These are phyloP conservation scores for Colletotrichum spaethianum DNA, from an alignment of 2,329 filamentous ascomycete genomes.

Conservation along the genomic window DNA sequence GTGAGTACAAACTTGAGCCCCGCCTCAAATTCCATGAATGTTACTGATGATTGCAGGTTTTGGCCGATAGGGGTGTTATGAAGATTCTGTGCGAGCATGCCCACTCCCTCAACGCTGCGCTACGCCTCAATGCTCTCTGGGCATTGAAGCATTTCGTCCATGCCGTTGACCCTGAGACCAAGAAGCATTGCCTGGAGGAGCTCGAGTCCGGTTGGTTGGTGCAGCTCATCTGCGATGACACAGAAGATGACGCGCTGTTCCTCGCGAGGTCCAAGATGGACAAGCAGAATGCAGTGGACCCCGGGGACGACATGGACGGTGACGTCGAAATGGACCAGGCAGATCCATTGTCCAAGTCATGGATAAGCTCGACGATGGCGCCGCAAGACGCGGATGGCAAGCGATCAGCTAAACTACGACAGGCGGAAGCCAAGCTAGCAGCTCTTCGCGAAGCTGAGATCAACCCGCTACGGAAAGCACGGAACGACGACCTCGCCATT, in stretches of 20 bases:
- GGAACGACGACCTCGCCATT: conserved; percentile 84
- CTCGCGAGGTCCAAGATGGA: conserved; percentile 53
- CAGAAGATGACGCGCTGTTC: conserved; percentile 66
- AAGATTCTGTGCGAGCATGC: conserved; percentile 87
- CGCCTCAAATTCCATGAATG: neutral
- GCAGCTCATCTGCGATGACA: conserved; percentile 79
- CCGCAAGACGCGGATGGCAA: conserved; percentile 41
- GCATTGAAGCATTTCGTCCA: conserved; percentile 92
- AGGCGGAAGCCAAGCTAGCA: conserved; percentile 65
- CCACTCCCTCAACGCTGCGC: conserved; percentile 81
- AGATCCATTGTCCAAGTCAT: conserved; percentile 56
- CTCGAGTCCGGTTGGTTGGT: conserved; percentile 86
- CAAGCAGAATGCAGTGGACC: conserved; percentile 43
- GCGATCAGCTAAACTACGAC: conserved; percentile 60
- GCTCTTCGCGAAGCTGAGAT: conserved; percentile 76
- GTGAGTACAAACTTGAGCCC: conserved; percentile 65
- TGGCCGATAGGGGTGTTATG: conserved; percentile 82
- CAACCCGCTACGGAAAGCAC: conserved; percentile 76
- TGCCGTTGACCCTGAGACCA: conserved; percentile 78
- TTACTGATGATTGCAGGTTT: conserved; percentile 64
- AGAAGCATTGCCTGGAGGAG: conserved; percentile 83
- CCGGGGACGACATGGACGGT: conserved; percentile 64
- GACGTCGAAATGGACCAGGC: conserved; percentile 70
- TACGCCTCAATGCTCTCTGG: conserved; percentile 92
- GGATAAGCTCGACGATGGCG: conserved; percentile 40